Conservation (phyloP, 2,329 filamentous ascomycete species). For the Alternaria consortialis region DNA sequence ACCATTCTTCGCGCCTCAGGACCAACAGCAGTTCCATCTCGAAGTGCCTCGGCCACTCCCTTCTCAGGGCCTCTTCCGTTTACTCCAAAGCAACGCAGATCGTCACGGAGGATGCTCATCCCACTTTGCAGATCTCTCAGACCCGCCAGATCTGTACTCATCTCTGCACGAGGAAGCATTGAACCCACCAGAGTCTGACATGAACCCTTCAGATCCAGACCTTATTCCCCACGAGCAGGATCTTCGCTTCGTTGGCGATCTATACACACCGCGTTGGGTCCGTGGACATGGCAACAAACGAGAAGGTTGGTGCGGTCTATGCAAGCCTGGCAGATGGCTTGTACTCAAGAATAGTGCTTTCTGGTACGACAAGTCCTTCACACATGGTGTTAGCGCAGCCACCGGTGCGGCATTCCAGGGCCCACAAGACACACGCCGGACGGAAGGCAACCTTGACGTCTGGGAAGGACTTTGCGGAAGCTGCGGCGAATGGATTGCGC, state of each 20-base stretch:
- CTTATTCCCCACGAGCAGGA: slow-evolving; percentile 78
- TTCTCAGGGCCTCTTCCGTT: slow-evolving; percentile 77
- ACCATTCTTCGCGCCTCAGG: slow-evolving; percentile 59
- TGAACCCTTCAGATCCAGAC: slow-evolving; percentile 80
- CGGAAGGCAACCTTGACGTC: slow-evolving; percentile 81
- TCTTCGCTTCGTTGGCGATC: slow-evolving; percentile 78
- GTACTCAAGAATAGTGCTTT: slow-evolving; percentile 90
- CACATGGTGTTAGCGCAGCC: slow-evolving; percentile 83
- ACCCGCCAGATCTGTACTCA: slow-evolving; percentile 79
- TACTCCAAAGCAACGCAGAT: slow-evolving; percentile 78
- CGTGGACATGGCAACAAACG: slow-evolving; percentile 87
- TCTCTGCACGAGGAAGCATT: slow-evolving; percentile 77
- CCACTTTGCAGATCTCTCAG: slow-evolving; percentile 77
- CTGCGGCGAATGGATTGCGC: slow-evolving; percentile 81
- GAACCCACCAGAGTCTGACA: slow-evolving; percentile 79
- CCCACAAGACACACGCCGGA: slow-evolving; percentile 76
- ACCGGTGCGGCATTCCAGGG: slow-evolving; percentile 82
- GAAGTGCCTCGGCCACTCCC: slow-evolving; percentile 67
- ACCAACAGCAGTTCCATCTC: slow-evolving; percentile 58
- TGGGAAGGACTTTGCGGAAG: slow-evolving; percentile 82
- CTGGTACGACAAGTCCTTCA: slow-evolving; percentile 94
- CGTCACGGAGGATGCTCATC: slow-evolving; percentile 68
- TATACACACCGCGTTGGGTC: slow-evolving; percentile 86
- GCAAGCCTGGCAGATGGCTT: slow-evolving; percentile 85
- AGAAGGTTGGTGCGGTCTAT: slow-evolving; percentile 89